Evolutionary conservation across 2,329 filamentous ascomycete species (phyloP).

Genomic region (Rhynchosporium secalis): DNA sequence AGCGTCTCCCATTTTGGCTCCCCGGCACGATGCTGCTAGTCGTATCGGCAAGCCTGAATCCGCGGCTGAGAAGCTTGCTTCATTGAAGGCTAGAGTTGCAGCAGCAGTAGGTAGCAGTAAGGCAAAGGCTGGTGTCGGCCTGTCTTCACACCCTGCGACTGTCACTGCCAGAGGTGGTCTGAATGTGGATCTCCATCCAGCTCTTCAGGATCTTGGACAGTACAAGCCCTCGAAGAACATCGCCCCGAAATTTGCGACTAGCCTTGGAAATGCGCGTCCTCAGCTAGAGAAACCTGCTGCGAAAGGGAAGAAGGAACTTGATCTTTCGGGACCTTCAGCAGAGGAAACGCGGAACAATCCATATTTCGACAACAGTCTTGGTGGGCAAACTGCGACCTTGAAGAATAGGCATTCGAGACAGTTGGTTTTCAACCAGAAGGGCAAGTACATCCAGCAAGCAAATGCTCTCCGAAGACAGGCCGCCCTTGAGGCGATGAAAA

Average conservation of each 20-base stretch:
- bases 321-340: conserved; percentile 56
- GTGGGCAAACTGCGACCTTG: conserved; percentile 55
- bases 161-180: conserved; percentile 44
- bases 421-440: conserved; percentile 89
- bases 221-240: conserved; percentile 46
- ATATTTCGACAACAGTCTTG: conserved; percentile 73
- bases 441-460: conserved; percentile 95
- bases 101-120: conserved; percentile 63
- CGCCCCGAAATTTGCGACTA: conserved; percentile 43
- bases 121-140: conserved; percentile 47
- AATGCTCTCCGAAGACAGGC: conserved; percentile 86
- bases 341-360: conserved; percentile 70
- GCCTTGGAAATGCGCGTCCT: conserved; percentile 43
- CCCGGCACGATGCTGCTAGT: conserved; percentile 55
- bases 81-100: conserved; percentile 76
- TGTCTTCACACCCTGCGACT: conserved; percentile 42
- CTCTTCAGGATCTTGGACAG: conserved; percentile 59
- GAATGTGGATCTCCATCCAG: conserved; percentile 56
- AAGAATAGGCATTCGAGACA: conserved; percentile 72
- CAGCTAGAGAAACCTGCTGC: conserved; percentile 45
- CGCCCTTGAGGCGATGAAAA: conserved; percentile 91
- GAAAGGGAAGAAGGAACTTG: conserved; percentile 51
- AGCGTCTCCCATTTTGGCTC: conserved; percentile 53
- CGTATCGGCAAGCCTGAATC: conserved; percentile 58
- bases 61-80: conserved; percentile 67